Evolutionary conservation across 345 rosid species (phyloP), one percentile per base, ranked within the genome.

Genomic region (Stellera chamaejasme): DNA sequence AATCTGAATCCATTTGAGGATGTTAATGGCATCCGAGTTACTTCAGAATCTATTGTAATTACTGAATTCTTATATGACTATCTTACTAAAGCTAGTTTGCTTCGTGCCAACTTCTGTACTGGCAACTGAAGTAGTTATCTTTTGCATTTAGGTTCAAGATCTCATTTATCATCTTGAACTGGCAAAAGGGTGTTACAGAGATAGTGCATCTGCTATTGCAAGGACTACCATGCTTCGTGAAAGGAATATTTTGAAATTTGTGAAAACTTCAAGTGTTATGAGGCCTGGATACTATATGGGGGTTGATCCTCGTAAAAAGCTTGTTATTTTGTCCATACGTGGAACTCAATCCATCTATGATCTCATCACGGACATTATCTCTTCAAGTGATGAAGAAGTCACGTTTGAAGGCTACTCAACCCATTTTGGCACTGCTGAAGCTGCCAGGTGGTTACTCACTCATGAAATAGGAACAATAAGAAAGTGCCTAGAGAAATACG

Each of bases 261-360:
- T 84, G 55, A 84, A 75, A 65, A 75, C 73, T 69, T 90, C 93
- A 16, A 75, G 81, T 46, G 82, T 90, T 56, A 80, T 90, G 88
- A 84, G 97, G 77, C 97, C 97, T 56, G 95, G 97, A 28, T 90
- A 90, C 62, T 90, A 84, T 55, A 63, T 90, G 57, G 89, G 79
- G 36, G 58, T 87, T 61, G 95, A 90, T 75, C 82, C 75, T 60
- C 74, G 83, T 10, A 77, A 75, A 60, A 86, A 82, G 53, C 86
- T 86, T 9, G 77, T 89, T 36, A 79, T 89, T 41, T 66, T 89
- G 41, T 90, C 75, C 41, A 89, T 86, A 58, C 90, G 92, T 5
- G 92, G 92, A 50, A 86, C 95, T 25, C 90, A 86, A 68, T 82
- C 92, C 0, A 85, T 86, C 11, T 86, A 82, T 46, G 97, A 89